phyloP scores from a whole-genome alignment of 305 asterid species.

The Solanum hybrid region DNA sequence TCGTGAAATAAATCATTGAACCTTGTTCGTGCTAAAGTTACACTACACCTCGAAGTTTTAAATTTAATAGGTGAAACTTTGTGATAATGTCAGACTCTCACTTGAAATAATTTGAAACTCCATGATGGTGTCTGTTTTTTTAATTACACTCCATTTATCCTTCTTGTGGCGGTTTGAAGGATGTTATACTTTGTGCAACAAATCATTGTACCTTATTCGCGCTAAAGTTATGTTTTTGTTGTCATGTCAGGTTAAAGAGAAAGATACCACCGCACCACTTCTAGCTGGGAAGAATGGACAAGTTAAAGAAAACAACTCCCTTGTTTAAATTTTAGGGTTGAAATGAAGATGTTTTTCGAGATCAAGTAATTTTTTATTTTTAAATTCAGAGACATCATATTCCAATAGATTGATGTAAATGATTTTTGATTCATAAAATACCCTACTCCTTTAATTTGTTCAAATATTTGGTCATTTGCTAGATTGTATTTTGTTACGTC shows the following conservation, averaged over 20 bases:
- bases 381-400: not conserved
- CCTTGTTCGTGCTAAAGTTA: too few species aligned
- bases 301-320: slow-evolving; percentile 33
- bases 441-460: not conserved
- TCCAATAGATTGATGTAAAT: slow-evolving; percentile 9
- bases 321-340: slow-evolving; percentile 19
- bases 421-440: slow-evolving; percentile 15
- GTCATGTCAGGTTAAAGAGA: slow-evolving; percentile 38
- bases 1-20: too few species aligned
- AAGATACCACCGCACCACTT: slow-evolving; percentile 32
- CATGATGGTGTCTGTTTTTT: too few species aligned
- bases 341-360: slow-evolving; percentile 2
- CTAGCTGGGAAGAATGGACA: slow-evolving; percentile 23
- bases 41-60: too few species aligned
- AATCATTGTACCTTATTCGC: not conserved
- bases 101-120: too few species aligned
- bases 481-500: not conserved
- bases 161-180: too few species aligned
- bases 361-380: not conserved
- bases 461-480: not conserved
- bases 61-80: too few species aligned
- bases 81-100: too few species aligned
- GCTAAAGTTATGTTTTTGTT: not conserved
- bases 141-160: too few species aligned
- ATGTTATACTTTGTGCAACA: too few species aligned